A percentile compares a stretch with the other conserved stretches of the same genome.
Conservation (phyloP, 225 moss, liverwort and hornwort species). For the Straminergon stramineum region DNA sequence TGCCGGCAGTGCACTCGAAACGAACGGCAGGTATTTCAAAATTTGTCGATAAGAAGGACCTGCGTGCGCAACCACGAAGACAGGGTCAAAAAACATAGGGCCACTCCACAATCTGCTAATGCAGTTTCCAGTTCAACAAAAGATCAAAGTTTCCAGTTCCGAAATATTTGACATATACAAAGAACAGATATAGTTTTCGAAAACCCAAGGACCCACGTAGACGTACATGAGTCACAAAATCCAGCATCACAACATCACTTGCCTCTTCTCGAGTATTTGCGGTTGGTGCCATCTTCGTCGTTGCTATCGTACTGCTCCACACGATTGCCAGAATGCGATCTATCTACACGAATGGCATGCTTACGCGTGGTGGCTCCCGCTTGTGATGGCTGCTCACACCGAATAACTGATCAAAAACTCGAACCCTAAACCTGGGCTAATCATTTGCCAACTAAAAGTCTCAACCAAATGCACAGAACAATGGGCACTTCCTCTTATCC, state of each 20-base stretch:
- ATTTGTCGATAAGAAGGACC: constrained; percentile 70
- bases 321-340: constrained; percentile 31
- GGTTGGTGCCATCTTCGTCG: constrained; percentile 67
- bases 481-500: background rate
- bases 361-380: constrained; percentile 89
- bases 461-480: background rate
- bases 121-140: background rate
- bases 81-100: background rate
- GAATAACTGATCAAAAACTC: background rate
- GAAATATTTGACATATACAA: background rate
- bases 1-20: constrained; percentile 59
- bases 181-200: background rate
- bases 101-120: background rate
- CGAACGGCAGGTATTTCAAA: constrained; percentile 70
- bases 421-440: background rate
- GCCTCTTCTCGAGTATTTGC: constrained; percentile 80
- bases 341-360: constrained; percentile 61
- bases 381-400: constrained; percentile 27
- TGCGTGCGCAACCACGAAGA: constrained; percentile 10
- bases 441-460: background rate
- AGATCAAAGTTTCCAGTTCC: background rate
- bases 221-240: background rate
- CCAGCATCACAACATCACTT: background rate
- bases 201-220: background rate
- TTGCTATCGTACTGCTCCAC: constrained; percentile 42